A percentile compares a stretch with the other conserved stretches of the same genome.
phyloP scores from a whole-genome alignment of 495 filamentous ascomycete genomes.

The Pyrenopolyporus hunteri region DNA sequence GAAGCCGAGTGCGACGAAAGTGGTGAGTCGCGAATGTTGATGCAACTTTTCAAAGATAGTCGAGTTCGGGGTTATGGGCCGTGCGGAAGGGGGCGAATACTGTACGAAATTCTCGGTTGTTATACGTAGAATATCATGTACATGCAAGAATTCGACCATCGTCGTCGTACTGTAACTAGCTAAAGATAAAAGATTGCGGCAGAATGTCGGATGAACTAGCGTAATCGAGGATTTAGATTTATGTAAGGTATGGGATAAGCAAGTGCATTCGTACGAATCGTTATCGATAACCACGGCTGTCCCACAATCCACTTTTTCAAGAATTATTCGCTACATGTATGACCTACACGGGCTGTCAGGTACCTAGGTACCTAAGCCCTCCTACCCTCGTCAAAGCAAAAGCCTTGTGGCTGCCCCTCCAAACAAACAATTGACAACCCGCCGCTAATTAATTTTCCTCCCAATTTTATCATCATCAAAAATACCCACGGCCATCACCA shows the following conservation, averaged over 20 bases:
- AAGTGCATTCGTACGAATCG: background rate
- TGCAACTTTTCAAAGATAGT: constrained; percentile 14
- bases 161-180: too few species aligned
- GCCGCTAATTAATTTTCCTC: constrained; percentile 23
- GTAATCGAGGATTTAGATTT: too few species aligned
- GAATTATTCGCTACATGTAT: constrained; percentile 22
- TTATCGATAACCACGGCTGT: constrained; percentile 16
- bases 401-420: constrained; percentile 1
- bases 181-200: constrained; percentile 1
- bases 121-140: too few species aligned
- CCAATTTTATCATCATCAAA: constrained; percentile 5
- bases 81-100: background rate
- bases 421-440: too few species aligned
- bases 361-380: too few species aligned
- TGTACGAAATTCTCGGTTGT: too few species aligned
- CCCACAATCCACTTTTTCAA: constrained; percentile 31
- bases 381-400: constrained; percentile 4
- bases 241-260: too few species aligned
- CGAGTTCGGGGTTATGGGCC: background rate
- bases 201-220: constrained; percentile 13
- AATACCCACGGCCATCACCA: constrained; percentile 3
- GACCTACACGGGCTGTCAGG: too few species aligned
- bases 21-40: background rate
- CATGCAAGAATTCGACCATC: too few species aligned
- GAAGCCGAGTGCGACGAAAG: background rate